Evolutionary conservation across 2,329 filamentous ascomycete species (phyloP).

Genomic region (Colletotrichum sublineola): DNA sequence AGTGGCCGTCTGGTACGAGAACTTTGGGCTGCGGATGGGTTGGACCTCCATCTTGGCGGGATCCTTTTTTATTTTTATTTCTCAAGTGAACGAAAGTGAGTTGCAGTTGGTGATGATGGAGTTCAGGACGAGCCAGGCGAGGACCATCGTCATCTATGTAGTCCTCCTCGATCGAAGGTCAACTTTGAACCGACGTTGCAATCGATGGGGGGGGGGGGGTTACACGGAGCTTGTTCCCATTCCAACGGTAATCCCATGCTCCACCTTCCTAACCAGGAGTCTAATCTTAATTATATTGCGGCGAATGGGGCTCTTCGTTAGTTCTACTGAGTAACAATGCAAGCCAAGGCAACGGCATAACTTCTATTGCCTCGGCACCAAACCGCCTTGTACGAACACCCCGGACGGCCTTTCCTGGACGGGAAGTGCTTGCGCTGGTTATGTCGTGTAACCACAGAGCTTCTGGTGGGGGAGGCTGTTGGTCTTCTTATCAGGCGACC

Average conservation of each 20-base stretch:
- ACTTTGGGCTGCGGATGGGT: neutral
- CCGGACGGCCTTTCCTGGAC: neutral
- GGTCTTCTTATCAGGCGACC: too few species aligned
- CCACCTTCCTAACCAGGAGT: neutral
- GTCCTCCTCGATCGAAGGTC: too few species aligned
- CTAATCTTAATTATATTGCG: neutral
- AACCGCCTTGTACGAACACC: neutral
- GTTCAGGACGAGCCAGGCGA: neutral
- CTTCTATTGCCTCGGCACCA: neutral
- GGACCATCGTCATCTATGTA: constrained; percentile 39
- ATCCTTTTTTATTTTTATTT: neutral
- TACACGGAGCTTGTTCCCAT: neutral
- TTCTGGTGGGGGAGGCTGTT: neutral
- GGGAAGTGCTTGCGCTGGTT: neutral
- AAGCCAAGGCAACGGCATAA: neutral
- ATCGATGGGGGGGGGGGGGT: constrained; percentile 6
- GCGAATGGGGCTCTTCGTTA: neutral
- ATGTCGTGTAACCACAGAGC: neutral
- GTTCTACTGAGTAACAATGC: neutral
- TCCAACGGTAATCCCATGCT: neutral
- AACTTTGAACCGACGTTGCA: neutral
- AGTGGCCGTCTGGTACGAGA: constrained; percentile 30
- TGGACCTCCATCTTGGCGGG: neutral
- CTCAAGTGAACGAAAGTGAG: neutral
- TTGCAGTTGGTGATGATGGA: neutral